These are phyloP conservation scores for Stemphylium beticola DNA, from an alignment of 2,329 filamentous ascomycete genomes.

Conservation along the genomic window DNA sequence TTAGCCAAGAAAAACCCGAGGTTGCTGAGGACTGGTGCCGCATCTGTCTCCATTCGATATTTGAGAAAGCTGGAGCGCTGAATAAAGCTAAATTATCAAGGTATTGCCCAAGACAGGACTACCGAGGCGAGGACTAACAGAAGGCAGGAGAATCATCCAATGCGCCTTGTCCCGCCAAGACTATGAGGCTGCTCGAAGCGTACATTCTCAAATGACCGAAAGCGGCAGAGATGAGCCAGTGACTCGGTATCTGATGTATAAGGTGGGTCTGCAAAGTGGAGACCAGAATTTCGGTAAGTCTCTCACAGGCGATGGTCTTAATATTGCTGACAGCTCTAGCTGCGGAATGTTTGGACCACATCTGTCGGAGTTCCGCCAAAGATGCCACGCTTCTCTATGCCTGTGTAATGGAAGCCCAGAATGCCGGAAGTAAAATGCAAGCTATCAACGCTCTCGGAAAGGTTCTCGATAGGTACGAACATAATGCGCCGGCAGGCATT, in stretches of 20 bases:
- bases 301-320: background rate
- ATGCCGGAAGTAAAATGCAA: constrained; percentile 65
- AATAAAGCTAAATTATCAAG: constrained; percentile 74
- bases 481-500: constrained; percentile 55
- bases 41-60: constrained; percentile 70
- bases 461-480: constrained; percentile 64
- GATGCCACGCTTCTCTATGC: constrained; percentile 74
- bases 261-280: constrained; percentile 66
- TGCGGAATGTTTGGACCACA: constrained; percentile 65
- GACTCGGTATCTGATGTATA: constrained; percentile 78
- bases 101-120: constrained; percentile 45
- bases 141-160: constrained; percentile 72
- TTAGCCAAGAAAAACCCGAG: constrained; percentile 59
- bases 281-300: constrained; percentile 60
- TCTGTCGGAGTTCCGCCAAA: constrained; percentile 61
- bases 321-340: constrained; percentile 51
- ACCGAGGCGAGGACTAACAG: background rate
- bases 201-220: constrained; percentile 66
- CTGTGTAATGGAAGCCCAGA: constrained; percentile 78
- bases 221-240: constrained; percentile 65
- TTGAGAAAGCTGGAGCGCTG: constrained; percentile 67
- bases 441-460: constrained; percentile 65
- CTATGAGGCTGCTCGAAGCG: constrained; percentile 59
- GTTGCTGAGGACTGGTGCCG: constrained; percentile 73
- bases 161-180: constrained; percentile 69